A percentile compares a stretch with the other conserved stretches of the same genome.
phyloP scores from a whole-genome alignment of 805 yeast genomes.

The Scheffersomyces coipomensis region DNA sequence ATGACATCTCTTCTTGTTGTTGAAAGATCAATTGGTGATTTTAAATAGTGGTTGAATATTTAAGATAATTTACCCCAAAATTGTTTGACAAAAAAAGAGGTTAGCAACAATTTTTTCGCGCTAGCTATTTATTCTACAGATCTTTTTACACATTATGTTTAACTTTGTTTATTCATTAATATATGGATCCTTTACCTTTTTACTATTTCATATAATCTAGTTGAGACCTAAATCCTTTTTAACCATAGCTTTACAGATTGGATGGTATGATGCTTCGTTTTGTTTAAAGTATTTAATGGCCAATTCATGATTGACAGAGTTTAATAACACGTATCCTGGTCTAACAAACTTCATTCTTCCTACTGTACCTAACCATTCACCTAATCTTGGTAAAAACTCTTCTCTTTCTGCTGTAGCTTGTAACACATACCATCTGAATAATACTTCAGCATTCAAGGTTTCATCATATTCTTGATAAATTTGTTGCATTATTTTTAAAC shows the following conservation, averaged over 20 bases:
- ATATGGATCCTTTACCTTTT: too few relatives aligned
- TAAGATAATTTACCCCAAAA: too few relatives aligned
- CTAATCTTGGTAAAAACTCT: conserved; percentile 50
- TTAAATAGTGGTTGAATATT: too few relatives aligned
- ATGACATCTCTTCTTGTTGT: too few relatives aligned
- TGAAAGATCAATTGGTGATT: too few relatives aligned
- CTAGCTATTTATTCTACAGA: too few relatives aligned
- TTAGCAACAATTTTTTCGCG: too few relatives aligned
- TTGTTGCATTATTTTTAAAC: conserved; percentile 31
- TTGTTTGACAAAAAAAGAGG: too few relatives aligned
- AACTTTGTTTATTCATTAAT: too few relatives aligned
- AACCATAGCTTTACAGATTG: conserved; percentile 82
- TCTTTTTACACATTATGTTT: too few relatives aligned
- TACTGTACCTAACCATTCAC: conserved; percentile 85
- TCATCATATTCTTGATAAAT: conserved; percentile 39
- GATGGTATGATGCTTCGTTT: conserved; percentile 67
- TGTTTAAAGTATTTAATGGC: conserved; percentile 66
- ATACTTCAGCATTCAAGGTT: conserved; percentile 76
- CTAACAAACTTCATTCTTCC: conserved; percentile 95
- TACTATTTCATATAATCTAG: neutral
- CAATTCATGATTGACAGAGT: conserved; percentile 58
- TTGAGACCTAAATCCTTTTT: conserved; percentile 66
- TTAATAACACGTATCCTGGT: conserved; percentile 73
- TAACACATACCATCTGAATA: conserved; percentile 73
- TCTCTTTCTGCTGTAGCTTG: conserved; percentile 54